Evolutionary conservation across 352 stramenopile genomes (phyloP), one percentile per base, ranked within the genome.

Genomic region (Phytopythium aichiense): DNA sequence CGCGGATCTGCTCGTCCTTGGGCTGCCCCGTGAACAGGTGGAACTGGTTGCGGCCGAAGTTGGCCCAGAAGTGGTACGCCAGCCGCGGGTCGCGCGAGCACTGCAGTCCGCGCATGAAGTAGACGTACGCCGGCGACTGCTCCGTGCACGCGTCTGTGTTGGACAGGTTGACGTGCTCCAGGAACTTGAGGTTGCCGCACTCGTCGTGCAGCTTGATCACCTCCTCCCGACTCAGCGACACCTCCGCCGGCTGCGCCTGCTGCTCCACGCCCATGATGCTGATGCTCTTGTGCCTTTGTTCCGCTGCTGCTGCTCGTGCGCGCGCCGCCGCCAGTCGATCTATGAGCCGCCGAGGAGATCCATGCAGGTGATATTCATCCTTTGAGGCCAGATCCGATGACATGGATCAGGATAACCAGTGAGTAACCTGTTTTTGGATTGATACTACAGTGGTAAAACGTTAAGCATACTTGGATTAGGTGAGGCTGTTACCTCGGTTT

Each of bases 121-220:
- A 90, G 49, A 79, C 71, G 63, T 73, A 82, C 15, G 42, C 68
- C 12, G 79, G 74, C 4, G 76, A 67, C 30, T 65, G 35, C 60
- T 83, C 77, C 30, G 77, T 70, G 67, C 78, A 84, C 62, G 75
- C 74, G 53, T 81, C 73, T 50, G 66, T 70, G 66, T 84, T 88
- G 52, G 78, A 79, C 50, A 90, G 64, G 63, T 90, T 90, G 35
- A 90, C 76, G 64, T 90, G 81, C 64, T 90, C 81, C 33, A 90
- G 65, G 61, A 90, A 81, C 64, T 81, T 81, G 69, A 89, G 78
- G 68, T 88, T 88, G 49, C 78, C 78, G 13, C 67, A 62, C 43
- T 84, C 64, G 59, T 82, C 69, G 58, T 79, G 72, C 42, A 81
- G 76, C 66, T 79, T 56, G 61, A 83, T 50, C 63, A 80, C 74